Base-by-base conservation (phyloP, 768 basidiomycete species). In the Tricholoma sp. region DNA sequence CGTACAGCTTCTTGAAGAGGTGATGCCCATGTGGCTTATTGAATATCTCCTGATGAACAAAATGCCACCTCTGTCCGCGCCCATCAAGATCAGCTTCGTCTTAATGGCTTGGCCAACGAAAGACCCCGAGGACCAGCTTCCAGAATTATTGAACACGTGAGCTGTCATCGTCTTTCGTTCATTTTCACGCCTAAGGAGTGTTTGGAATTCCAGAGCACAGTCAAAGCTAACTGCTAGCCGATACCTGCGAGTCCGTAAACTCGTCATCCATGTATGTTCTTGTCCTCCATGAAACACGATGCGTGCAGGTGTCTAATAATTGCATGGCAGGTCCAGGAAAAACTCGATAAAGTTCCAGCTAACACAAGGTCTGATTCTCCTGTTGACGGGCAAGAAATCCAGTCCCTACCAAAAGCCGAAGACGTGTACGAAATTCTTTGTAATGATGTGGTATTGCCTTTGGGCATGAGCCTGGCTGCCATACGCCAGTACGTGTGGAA, bases 401-500 rank as follows among this genome's bases (percentile, higher is more conserved):
- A 57, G 66, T 60, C 50, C 5, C 54, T 45, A 21, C 27, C 59
- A 7, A 73, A 72, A 59, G 74, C 83, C 9, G 91, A 93, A 62
- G 88, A 93, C 22, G 65, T 80, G 27, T 88, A 91, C 68, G 95
- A 98, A 72, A 83, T 98, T 45, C 69, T 97, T 24, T 97, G 94
- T 71, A 92, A 91, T 62, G 89, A 92, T 59, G 75, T 80, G n/a
- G 74, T 90, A 14, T 76, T 98, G 32, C 89, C 95, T 21, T 75
- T 89, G 24, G 84, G 86, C 61, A 94, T 96, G 85, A 95, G 91
- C 5, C 79, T 99, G 34, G 95, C 91, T 4, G 89, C 89, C 16
- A 87, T 95, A 57, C 85, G 92, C 59, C 93, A 95, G 69, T 97
- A 84, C 64, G 82, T 94, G 19, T 97, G 92, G 93, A 84, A 83